These are phyloP conservation scores for Tetracladium setigerum DNA, from an alignment of 495 filamentous ascomycete species.

Conservation along the genomic window DNA sequence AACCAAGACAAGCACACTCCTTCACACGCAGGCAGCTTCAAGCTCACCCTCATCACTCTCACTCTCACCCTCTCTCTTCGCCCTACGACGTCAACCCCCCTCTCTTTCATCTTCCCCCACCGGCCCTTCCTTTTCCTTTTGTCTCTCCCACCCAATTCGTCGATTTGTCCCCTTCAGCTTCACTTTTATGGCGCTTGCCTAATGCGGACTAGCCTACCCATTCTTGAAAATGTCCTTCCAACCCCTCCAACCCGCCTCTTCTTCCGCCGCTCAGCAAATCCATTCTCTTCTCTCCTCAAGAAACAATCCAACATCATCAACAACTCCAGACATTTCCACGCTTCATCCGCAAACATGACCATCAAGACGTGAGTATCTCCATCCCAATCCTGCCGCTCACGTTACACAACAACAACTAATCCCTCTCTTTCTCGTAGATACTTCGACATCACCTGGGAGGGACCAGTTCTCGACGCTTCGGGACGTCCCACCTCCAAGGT, in stretches of 20 bases:
- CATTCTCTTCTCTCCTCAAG: constrained; percentile 5
- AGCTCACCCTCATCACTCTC: too few relatives aligned
- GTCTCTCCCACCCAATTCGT: not conserved
- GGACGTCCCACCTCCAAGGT: constrained; percentile 48
- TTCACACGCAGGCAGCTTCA: too few relatives aligned
- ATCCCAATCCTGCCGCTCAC: not conserved
- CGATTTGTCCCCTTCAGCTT: too few relatives aligned
- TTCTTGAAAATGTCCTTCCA: not conserved
- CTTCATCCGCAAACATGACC: constrained; percentile 57
- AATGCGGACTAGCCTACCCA: not conserved
- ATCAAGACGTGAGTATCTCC: constrained; percentile 36
- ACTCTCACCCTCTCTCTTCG: not conserved
- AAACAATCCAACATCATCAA: constrained; percentile 14
- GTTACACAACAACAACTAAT: not conserved
- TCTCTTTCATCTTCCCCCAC: not conserved
- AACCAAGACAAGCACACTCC: too few relatives aligned
- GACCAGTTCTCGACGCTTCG: constrained; percentile 50
- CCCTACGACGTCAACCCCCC: not conserved
- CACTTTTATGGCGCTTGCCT: too few relatives aligned
- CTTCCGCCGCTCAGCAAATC: not conserved
- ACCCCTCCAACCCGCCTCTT: constrained; percentile 5
- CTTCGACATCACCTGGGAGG: constrained; percentile 63
- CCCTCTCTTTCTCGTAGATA: constrained; percentile 27
- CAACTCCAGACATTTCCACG: constrained; percentile 40
- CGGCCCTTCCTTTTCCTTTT: not conserved